Percentiles rank a stretch among this genome's conserved stretches.
Conservation (phyloP, 768 basidiomycete genomes). For the Infundibulicybe gibba region DNA sequence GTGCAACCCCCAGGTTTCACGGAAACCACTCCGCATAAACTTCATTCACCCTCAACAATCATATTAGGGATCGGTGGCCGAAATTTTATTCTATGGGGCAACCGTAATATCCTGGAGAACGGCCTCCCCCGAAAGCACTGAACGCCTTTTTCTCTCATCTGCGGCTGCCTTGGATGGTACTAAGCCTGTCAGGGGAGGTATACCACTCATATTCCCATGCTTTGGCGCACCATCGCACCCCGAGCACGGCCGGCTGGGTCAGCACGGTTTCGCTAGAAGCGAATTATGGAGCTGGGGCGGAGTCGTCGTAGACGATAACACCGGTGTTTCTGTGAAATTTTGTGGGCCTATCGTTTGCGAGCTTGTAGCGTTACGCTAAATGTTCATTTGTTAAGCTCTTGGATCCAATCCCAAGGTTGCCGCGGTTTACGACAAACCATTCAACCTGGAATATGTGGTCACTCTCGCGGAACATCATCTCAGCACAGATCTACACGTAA, state of each 20-base stretch:
- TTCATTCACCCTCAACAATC: background rate
- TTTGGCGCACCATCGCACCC: slow-evolving; percentile 82
- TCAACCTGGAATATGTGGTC: slow-evolving; percentile 78
- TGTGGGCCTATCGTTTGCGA: slow-evolving; percentile 41
- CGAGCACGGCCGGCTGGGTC: slow-evolving; percentile 65
- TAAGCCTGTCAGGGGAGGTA: slow-evolving; percentile 63
- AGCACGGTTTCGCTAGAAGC: slow-evolving; percentile 92
- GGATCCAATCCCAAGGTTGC: slow-evolving; percentile 57
- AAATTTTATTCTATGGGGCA: slow-evolving; percentile 78
- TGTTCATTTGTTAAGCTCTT: slow-evolving; percentile 42
- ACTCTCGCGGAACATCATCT: slow-evolving; percentile 73
- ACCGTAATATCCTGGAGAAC: slow-evolving; percentile 87
- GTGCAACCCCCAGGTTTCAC: slow-evolving; percentile 1
- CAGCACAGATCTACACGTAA: slow-evolving; percentile 76
- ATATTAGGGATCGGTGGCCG: slow-evolving; percentile 57
- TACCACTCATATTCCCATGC: slow-evolving; percentile 75
- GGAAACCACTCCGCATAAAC: too few species aligned
- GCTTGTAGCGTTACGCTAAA: background rate
- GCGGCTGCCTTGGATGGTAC: slow-evolving; percentile 79
- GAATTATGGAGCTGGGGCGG: slow-evolving; percentile 67
- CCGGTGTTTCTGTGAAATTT: slow-evolving; percentile 73
- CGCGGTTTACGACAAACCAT: slow-evolving; percentile 57
- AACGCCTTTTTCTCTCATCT: slow-evolving; percentile 79
- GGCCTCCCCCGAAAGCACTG: slow-evolving; percentile 39
- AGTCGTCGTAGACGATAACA: slow-evolving; percentile 62